Evolutionary conservation across 2,329 filamentous ascomycete genomes (phyloP), one percentile per base, ranked within the genome.

Genomic region (Pseudocercospora cruenta): DNA sequence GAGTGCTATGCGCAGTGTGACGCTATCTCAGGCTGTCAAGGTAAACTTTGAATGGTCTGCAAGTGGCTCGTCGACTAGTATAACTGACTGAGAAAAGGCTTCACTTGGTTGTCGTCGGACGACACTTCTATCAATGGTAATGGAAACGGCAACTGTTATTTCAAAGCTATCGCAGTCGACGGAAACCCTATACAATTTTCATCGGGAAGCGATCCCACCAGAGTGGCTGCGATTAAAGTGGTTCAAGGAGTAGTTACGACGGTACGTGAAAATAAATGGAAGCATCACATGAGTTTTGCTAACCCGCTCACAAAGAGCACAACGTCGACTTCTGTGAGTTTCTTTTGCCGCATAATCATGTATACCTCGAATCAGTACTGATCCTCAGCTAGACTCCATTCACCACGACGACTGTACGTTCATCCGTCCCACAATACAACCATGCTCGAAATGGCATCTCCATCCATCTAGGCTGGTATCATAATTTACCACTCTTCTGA

Each of bases 71-170:
- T 7, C 9, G 12, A 12, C 31, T 33, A 4, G 10, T 33, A 33
- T 33, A 10, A 10, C 31, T 33, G 31, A 33, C 31, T 14, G 1
- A 14, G 31, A 10, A 22, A 19, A 22, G 43, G 49, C 22, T 22
- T 53, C 49, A 53, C 49, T 14, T 53, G 49, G 49, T 14, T 53
- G 12, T 26, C 49, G 10, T 19, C 49, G 12, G 24, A 24, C 49
- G 28, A 22, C 28, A 36, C 45, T 5, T 22, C 24, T 7, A 36
- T 53, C 59, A 33, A 47, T n/a, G 59, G 59, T 26, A 36, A 24
- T 28, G 59, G 59, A 21, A 26, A 19, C 19, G 59, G 59, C 10
- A 62, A 47, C 14, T 62, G 59, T 36, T 54, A 62, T 26, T 39
- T 62, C 22, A 54, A 62, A 26, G 47, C 16, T 53, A 53, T 53